These are phyloP conservation scores for Cercophora scortea DNA, from an alignment of 495 filamentous ascomycete species.

Conservation along the genomic window DNA sequence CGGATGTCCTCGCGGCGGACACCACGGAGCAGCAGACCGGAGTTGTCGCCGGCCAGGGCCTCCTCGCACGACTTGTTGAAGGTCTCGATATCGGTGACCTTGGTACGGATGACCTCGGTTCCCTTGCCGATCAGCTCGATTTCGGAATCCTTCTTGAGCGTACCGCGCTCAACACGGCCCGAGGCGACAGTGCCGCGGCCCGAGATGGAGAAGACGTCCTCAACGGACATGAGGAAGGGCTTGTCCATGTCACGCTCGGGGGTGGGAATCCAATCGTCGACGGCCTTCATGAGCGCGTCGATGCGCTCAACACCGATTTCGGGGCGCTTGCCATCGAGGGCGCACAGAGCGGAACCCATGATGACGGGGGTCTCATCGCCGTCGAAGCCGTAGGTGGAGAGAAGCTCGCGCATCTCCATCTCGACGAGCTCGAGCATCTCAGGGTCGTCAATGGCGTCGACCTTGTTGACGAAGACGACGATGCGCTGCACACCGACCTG, in stretches of 20 bases:
- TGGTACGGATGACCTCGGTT: slow-evolving; percentile 77
- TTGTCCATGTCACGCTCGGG: slow-evolving; percentile 87
- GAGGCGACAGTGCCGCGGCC: slow-evolving; percentile 96
- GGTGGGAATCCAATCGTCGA: slow-evolving; percentile 95
- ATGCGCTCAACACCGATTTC: slow-evolving; percentile 84
- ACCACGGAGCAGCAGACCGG: slow-evolving; percentile 92
- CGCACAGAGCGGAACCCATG: slow-evolving; percentile 92
- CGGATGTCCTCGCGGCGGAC: slow-evolving; percentile 86
- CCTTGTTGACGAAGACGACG: slow-evolving; percentile 99
- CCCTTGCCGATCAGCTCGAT: slow-evolving; percentile 89
- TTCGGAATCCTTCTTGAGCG: slow-evolving; percentile 83
- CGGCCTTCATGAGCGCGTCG: slow-evolving; percentile 77
- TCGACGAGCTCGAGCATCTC: slow-evolving; percentile 99
- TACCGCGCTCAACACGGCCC: slow-evolving; percentile 93
- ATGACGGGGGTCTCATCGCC: slow-evolving; percentile 96
- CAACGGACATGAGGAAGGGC: slow-evolving; percentile 97
- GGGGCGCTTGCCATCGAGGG: slow-evolving; percentile 76
- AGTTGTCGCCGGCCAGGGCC: slow-evolving; percentile 92
- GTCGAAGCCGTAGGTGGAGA: slow-evolving; percentile 88
- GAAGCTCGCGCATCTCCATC: slow-evolving; percentile 99
- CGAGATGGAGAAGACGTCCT: slow-evolving; percentile 97
- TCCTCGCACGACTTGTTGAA: slow-evolving; percentile 98
- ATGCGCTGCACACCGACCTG: slow-evolving; percentile 97
- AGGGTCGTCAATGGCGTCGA: slow-evolving; percentile 90
- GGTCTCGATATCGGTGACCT: slow-evolving; percentile 98